Base-by-base conservation (phyloP, 768 basidiomycete genomes). In the Strobilomyces echinocephalus region DNA sequence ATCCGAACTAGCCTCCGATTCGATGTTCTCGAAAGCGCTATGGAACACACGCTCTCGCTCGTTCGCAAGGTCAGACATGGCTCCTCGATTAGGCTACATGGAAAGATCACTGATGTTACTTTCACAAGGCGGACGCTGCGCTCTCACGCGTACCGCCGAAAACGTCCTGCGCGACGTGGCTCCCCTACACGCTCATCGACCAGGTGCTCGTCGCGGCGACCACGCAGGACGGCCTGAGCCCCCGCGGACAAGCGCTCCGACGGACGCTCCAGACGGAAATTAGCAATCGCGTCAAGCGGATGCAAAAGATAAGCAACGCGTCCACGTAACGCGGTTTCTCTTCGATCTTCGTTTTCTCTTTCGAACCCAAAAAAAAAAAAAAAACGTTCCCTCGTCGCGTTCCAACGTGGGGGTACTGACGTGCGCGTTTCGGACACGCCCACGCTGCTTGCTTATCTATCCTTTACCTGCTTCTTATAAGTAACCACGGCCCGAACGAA, bases 161-260 rank as follows among this genome's bases (percentile, higher is more conserved):
- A 63, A 74, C 76, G 36, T 79, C 88, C 3, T 79, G 77, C 33
- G 66, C 78, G 49, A 87, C 87, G 5, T 92, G 89, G 86, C 73
- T 92, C 36, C 91, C 91, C 14, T 93, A 93, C 63, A 81, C 83
- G 46, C 76, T 93, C 50, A 80, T 94, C 57, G 91, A 94, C 69
- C 86, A 91, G 69, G 85, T 93, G 34, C 75, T 93, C 28, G 76
- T 76, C 21, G 83, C 84, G 14, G 81, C 85, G 10, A 77, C 79
- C 54, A 70, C 77, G 8, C 77, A 80, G 60, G 74, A 76, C 34
- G 75, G 76, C 35, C 65, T 81, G 47, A 78, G 81, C 20, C 53
- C 76, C 12, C 75, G 74, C 40, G 71, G 70, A 24, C 68, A 65
- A 43, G 54, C 45, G 8, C 70, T 76, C 30, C 73, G 83, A 44